Percentiles rank a stretch among this genome's conserved stretches.
phyloP scores from a whole-genome alignment of 2,329 filamentous ascomycete genomes.

The Alternaria rosae region DNA sequence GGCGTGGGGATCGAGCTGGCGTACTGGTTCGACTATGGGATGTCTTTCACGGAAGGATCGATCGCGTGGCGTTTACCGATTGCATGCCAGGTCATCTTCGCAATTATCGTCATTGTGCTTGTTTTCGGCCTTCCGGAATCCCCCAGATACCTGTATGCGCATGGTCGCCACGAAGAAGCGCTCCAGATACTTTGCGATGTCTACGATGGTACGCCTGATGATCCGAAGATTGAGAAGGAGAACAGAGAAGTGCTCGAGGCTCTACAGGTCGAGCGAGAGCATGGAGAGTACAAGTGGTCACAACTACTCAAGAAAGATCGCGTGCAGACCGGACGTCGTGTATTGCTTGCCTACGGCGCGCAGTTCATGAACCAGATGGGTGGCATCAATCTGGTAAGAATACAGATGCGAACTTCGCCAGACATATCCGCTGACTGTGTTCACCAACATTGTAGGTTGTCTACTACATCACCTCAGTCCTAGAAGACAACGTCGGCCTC shows the following conservation, averaged over 20 bases:
- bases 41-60: conserved; percentile 51
- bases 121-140: conserved; percentile 48
- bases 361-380: conserved; percentile 53
- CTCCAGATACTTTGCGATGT: conserved; percentile 59
- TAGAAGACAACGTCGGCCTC: conserved; percentile 58
- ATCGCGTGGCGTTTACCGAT: conserved; percentile 58
- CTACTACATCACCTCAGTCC: conserved; percentile 55
- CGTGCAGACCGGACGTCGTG: conserved; percentile 51
- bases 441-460: conserved; percentile 20
- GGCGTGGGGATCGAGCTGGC: conserved; percentile 57
- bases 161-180: conserved; percentile 56
- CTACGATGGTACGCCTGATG: conserved; percentile 56
- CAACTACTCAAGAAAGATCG: conserved; percentile 50
- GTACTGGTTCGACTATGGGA: conserved; percentile 53
- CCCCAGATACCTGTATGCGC: conserved; percentile 37
- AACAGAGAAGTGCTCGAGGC: conserved; percentile 55
- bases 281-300: conserved; percentile 51
- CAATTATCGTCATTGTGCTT: conserved; percentile 52
- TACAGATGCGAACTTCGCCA: neutral
- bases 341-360: conserved; percentile 50
- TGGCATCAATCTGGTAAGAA: conserved; percentile 48
- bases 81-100: conserved; percentile 56
- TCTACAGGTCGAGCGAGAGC: conserved; percentile 45
- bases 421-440: neutral
- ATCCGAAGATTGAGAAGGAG: conserved; percentile 61